Conservation (phyloP, 169 alveolate genomes). For the Eimeria acervulina region DNA sequence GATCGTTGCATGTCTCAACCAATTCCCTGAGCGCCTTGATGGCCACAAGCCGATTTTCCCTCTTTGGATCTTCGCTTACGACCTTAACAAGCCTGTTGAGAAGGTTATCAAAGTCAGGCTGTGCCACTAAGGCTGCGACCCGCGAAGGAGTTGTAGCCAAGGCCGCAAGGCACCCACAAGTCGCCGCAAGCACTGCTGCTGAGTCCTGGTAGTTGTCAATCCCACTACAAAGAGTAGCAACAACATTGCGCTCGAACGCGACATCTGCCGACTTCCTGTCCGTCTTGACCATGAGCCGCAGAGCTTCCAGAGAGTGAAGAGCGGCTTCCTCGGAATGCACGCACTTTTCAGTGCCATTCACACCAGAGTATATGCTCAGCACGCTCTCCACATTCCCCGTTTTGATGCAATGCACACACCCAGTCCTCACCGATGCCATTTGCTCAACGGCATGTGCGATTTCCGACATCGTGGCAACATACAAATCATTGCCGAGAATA, state of each 20-base stretch:
- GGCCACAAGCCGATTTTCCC: slow-evolving; percentile 85
- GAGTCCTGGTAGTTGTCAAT: slow-evolving; percentile 90
- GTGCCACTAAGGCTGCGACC: slow-evolving; percentile 89
- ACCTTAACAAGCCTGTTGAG: slow-evolving; percentile 88
- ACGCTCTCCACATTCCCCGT: slow-evolving; percentile 79
- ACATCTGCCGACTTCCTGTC: slow-evolving; percentile 92
- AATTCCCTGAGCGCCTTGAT: slow-evolving; percentile 88
- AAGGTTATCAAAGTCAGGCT: slow-evolving; percentile 90
- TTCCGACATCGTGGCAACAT: slow-evolving; percentile 80
- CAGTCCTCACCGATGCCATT: slow-evolving; percentile 79
- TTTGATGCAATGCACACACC: slow-evolving; percentile 63
- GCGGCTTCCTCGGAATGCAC: slow-evolving; percentile 80
- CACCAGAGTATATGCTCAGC: slow-evolving; percentile 65
- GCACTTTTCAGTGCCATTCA: slow-evolving; percentile 59
- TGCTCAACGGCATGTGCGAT: slow-evolving; percentile 83
- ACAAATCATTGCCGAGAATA: slow-evolving; percentile 79
- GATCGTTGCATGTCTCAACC: slow-evolving; percentile 83
- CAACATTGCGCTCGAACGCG: slow-evolving; percentile 91
- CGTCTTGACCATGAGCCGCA: slow-evolving; percentile 90
- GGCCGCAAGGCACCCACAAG: slow-evolving; percentile 94
- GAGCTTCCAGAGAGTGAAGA: slow-evolving; percentile 83
- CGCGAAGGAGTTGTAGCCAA: slow-evolving; percentile 93
- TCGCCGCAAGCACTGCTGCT: slow-evolving; percentile 91
- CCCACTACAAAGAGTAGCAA: slow-evolving; percentile 90
- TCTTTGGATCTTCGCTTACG: slow-evolving; percentile 88